These are phyloP conservation scores for Avena insularis DNA, from an alignment of 176 grass and related monocot species.

Conservation along the genomic window DNA sequence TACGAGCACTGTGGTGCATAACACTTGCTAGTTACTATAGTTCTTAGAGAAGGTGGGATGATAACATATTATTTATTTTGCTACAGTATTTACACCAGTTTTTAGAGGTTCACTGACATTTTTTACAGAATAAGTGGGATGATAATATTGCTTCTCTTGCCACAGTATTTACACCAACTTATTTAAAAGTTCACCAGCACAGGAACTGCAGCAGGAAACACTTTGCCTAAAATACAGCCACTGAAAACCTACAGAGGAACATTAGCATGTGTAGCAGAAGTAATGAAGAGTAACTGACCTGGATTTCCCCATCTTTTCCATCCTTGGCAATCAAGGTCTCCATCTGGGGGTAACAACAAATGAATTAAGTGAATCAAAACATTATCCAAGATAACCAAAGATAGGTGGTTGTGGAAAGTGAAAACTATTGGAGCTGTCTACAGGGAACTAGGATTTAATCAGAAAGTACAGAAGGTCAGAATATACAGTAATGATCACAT, in stretches of 20 bases:
- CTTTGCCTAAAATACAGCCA: background rate
- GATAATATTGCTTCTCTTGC: background rate
- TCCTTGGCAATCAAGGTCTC: slow-evolving; percentile 74
- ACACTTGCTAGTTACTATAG: background rate
- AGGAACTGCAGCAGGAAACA: background rate
- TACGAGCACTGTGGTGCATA: background rate
- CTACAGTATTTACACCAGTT: background rate
- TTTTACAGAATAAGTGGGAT: background rate
- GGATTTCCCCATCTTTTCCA: slow-evolving; percentile 73
- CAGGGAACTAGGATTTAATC: background rate
- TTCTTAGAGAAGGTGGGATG: background rate
- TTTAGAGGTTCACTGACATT: background rate
- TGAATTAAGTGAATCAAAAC: slow-evolving; percentile 15
- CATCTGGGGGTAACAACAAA: slow-evolving; percentile 46
- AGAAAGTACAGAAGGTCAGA: background rate
- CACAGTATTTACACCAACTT: background rate
- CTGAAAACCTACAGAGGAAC: background rate
- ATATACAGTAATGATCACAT: background rate
- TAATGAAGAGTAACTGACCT: slow-evolving; percentile 48
- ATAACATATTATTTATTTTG: background rate
- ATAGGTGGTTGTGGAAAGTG: background rate
- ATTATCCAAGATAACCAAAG: slow-evolving; percentile 10
- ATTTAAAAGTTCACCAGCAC: background rate
- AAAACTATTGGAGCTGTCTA: background rate
- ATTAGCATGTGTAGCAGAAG: slow-evolving; percentile 8